These are phyloP conservation scores for Aspergillus ustus DNA, from an alignment of 2,329 filamentous ascomycete genomes.

Conservation along the genomic window DNA sequence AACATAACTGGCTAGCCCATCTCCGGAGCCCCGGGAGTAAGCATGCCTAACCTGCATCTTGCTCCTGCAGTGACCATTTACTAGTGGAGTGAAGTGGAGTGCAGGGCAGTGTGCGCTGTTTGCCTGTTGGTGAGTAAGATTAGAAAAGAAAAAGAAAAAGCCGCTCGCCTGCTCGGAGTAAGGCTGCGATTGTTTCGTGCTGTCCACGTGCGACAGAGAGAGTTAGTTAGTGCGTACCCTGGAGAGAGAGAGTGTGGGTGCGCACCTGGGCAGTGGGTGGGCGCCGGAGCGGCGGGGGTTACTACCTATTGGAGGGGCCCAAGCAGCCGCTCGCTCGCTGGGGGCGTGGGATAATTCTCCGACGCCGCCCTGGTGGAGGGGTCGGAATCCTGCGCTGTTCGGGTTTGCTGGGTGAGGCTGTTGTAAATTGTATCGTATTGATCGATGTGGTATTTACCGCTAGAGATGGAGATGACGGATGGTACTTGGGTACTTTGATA, in stretches of 20 bases:
- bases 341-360: not conserved
- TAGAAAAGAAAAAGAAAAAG: not conserved
- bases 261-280: not conserved
- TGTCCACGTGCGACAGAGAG: not conserved
- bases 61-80: no score
- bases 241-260: no score
- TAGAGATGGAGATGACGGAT: not conserved
- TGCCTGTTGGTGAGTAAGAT: not conserved
- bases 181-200: not conserved
- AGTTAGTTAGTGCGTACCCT: not conserved
- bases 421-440: not conserved
- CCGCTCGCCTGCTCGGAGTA: not conserved
- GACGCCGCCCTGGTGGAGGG: not conserved
- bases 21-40: not conserved
- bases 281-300: not conserved
- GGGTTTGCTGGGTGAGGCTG: not conserved
- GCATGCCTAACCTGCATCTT: not conserved
- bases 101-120: not conserved
- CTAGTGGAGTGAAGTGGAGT: not conserved
- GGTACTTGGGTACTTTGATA: not conserved
- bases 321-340: not conserved
- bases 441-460: not conserved
- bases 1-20: no score
- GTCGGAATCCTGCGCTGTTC: not conserved
- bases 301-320: not conserved